Percentiles rank a stretch among this genome's conserved stretches.
phyloP scores from a whole-genome alignment of 805 yeast genomes.

The Kockiozyma suomiensis region DNA sequence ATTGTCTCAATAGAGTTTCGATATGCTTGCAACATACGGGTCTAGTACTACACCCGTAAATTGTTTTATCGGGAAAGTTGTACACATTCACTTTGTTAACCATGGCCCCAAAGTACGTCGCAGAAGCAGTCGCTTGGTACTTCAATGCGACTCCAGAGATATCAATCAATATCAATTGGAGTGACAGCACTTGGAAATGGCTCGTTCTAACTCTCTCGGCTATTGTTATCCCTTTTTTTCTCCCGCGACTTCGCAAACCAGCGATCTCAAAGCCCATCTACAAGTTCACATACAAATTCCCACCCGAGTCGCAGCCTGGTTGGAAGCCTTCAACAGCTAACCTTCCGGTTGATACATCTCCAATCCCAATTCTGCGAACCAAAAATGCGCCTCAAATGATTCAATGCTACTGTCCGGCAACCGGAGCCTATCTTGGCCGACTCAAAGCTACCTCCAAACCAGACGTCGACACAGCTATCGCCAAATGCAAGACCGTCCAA shows the following conservation, averaged over 20 bases:
- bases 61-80: slow-evolving; percentile 1
- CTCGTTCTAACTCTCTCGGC: neutral
- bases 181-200: neutral
- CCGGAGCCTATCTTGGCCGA: slow-evolving; percentile 83
- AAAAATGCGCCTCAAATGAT: slow-evolving; percentile 47
- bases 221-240: neutral
- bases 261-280: neutral
- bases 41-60: too few relatives aligned
- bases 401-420: slow-evolving; percentile 93
- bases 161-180: neutral
- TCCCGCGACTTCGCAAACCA: neutral
- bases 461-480: slow-evolving; percentile 70
- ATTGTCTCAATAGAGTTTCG: too few relatives aligned
- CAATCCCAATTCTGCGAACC: neutral
- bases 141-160: neutral
- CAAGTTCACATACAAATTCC: slow-evolving; percentile 18
- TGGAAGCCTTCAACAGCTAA: slow-evolving; percentile 12
- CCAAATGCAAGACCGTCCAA: slow-evolving; percentile 59
- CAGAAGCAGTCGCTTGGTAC: neutral
- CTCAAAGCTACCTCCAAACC: slow-evolving; percentile 62
- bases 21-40: too few relatives aligned
- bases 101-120: neutral
- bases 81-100: neutral
- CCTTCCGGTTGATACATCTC: neutral
- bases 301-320: slow-evolving; percentile 20